phyloP scores from a whole-genome alignment of 2,329 filamentous ascomycete genomes.

The Epichloe sp. region DNA sequence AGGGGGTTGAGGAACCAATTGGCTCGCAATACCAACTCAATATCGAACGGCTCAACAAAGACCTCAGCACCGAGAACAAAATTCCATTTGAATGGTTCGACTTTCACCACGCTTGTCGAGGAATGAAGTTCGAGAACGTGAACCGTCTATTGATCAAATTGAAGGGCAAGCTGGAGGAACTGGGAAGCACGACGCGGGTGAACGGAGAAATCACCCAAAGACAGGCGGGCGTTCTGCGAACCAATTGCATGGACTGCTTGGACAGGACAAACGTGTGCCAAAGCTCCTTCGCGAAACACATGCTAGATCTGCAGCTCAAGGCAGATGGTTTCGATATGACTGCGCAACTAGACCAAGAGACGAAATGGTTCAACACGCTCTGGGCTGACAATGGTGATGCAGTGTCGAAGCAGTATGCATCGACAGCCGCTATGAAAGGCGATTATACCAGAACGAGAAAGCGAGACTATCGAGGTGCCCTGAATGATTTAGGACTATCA shows the following conservation, averaged over 20 bases:
- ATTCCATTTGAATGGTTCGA: slow-evolving; percentile 84
- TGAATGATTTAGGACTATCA: slow-evolving; percentile 84
- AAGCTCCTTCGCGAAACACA: slow-evolving; percentile 74
- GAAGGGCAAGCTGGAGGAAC: slow-evolving; percentile 50
- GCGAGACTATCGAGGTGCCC: slow-evolving; percentile 76
- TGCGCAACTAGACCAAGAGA: slow-evolving; percentile 62
- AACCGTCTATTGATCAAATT: slow-evolving; percentile 62
- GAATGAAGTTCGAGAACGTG: slow-evolving; percentile 97
- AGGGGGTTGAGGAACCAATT: slow-evolving; percentile 71
- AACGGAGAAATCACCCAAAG: slow-evolving; percentile 28
- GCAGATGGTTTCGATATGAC: slow-evolving; percentile 65
- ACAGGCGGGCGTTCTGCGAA: slow-evolving; percentile 72
- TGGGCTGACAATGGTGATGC: slow-evolving; percentile 98
- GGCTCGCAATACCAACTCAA: slow-evolving; percentile 65
- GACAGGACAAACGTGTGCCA: slow-evolving; percentile 95
- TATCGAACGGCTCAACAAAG: slow-evolving; percentile 52
- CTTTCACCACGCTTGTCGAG: slow-evolving; percentile 81
- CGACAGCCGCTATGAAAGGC: slow-evolving; percentile 88
- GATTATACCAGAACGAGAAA: slow-evolving; percentile 90
- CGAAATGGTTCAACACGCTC: slow-evolving; percentile 86
- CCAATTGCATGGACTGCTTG: slow-evolving; percentile 97
- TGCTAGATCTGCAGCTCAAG: slow-evolving; percentile 67
- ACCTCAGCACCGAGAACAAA: slow-evolving; percentile 30
- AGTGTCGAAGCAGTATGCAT: slow-evolving; percentile 90
- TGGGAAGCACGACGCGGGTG: slow-evolving; percentile 55